phyloP scores from a whole-genome alignment of 2,329 filamentous ascomycete species.

The Teratosphaeriaceae sp. region DNA sequence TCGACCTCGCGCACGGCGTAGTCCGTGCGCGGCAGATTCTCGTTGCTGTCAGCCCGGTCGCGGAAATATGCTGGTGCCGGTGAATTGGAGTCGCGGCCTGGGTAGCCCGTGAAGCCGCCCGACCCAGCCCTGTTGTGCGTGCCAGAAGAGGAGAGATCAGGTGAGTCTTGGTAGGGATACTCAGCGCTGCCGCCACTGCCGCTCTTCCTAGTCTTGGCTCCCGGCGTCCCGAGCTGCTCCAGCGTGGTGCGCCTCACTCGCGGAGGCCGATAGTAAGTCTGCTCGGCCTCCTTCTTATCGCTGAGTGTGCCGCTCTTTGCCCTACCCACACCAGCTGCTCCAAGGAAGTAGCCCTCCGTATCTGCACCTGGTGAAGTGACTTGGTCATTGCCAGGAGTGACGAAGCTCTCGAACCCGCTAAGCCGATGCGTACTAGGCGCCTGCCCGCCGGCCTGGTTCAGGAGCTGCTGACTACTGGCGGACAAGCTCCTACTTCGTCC shows the following conservation, averaged over 20 bases:
- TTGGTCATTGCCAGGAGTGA: constrained; percentile 52
- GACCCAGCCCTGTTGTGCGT: constrained; percentile 19
- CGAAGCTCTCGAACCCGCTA: constrained; percentile 47
- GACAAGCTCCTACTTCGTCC: constrained; percentile 54
- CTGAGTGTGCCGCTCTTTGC: no score
- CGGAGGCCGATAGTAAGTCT: constrained; percentile 86
- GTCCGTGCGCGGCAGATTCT: constrained; percentile 56
- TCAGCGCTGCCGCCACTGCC: constrained; percentile 33
- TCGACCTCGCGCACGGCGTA: constrained; percentile 94
- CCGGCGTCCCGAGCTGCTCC: constrained; percentile 43
- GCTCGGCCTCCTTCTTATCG: constrained; percentile 2
- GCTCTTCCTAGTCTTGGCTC: constrained; percentile 39
- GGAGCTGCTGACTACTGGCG: constrained; percentile 54
- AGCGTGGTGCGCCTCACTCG: constrained; percentile 60
- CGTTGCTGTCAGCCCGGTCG: constrained; percentile 46
- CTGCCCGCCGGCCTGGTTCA: constrained; percentile 38
- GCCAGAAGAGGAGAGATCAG: constrained; percentile 26
- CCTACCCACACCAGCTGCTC: no score
- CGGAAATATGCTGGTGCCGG: constrained; percentile 50
- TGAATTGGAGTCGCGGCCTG: constrained; percentile 23
- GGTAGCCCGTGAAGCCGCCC: constrained; percentile 12
- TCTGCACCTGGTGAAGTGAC: constrained; percentile 17
- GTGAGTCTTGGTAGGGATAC: constrained; percentile 38
- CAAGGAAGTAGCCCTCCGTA: constrained; percentile 13
- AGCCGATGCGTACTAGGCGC: constrained; percentile 27